A percentile compares a stretch with the other conserved stretches of the same genome.
Evolutionary conservation across 2,329 filamentous ascomycete species (phyloP).

Genomic region (Hymenoscyphus occultus): DNA sequence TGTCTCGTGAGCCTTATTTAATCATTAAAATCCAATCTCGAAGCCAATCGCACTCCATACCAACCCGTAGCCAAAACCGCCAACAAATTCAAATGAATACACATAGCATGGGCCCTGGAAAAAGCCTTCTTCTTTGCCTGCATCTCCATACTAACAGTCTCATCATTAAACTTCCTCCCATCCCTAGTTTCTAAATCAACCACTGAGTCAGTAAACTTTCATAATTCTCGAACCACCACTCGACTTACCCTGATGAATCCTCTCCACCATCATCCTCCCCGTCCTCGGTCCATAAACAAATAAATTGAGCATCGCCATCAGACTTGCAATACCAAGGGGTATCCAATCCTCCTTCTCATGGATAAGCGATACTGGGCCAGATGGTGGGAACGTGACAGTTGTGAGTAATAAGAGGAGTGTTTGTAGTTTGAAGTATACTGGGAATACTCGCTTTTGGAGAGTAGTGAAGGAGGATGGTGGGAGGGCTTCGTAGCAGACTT

Average conservation of each 20-base stretch:
- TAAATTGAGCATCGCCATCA: conserved; percentile 39
- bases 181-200: conserved; percentile 11
- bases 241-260: conserved; percentile 22
- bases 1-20: neutral
- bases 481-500: conserved; percentile 38
- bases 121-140: conserved; percentile 37
- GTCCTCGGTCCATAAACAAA: conserved; percentile 28
- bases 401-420: conserved; percentile 38
- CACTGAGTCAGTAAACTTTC: neutral
- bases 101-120: conserved; percentile 41
- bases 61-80: conserved; percentile 35
- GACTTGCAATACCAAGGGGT: neutral
- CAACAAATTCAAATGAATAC: conserved; percentile 43
- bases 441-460: conserved; percentile 42
- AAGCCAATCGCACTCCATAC: conserved; percentile 27
- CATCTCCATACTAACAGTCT: conserved; percentile 2
- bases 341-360: neutral
- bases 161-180: neutral
- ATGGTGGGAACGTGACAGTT: conserved; percentile 34
- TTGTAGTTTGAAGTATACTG: conserved; percentile 41
- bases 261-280: conserved; percentile 38
- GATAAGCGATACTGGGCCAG: neutral
- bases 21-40: neutral
- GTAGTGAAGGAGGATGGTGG: conserved; percentile 39
- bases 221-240: too few relatives aligned